These are phyloP conservation scores for Aspergillus panamensis DNA, from an alignment of 495 filamentous ascomycete species.

Conservation along the genomic window DNA sequence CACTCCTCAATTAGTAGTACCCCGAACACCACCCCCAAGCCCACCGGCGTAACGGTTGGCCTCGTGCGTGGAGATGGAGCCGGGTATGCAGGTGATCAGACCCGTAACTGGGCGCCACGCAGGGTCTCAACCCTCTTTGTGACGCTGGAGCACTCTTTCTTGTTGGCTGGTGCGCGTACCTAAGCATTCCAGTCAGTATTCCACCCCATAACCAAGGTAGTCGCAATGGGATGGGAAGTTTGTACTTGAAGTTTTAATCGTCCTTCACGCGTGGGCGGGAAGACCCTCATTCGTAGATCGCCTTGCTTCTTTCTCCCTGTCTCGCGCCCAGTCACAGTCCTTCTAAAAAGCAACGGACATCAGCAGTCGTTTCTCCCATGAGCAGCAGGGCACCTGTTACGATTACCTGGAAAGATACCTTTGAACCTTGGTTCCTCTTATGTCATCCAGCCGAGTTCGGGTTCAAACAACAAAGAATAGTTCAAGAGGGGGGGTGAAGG, in stretches of 20 bases:
- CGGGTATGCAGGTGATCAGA: conserved; percentile 43
- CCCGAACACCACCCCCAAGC: conserved; percentile 22
- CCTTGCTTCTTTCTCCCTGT: background rate
- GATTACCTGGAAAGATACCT: conserved; percentile 3
- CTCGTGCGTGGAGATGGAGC: conserved; percentile 29
- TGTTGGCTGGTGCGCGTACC: conserved; percentile 28
- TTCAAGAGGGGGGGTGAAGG: conserved; percentile 13
- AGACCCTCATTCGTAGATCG: conserved; percentile 15
- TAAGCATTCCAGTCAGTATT: conserved; percentile 33
- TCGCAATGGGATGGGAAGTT: background rate
- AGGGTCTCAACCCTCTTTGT: conserved; percentile 36
- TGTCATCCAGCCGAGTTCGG: conserved; percentile 23
- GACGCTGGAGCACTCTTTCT: conserved; percentile 9
- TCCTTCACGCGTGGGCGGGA: conserved; percentile 6
- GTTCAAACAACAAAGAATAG: conserved; percentile 15
- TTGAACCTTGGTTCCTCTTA: conserved; percentile 18
- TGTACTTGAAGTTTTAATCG: conserved; percentile 19
- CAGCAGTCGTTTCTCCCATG: background rate
- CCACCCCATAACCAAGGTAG: conserved; percentile 1
- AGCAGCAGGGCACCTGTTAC: background rate
- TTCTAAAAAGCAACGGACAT: background rate
- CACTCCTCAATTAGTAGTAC: conserved; percentile 19
- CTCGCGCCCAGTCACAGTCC: background rate
- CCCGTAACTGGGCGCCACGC: conserved; percentile 35
- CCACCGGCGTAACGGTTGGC: conserved; percentile 25